These are phyloP conservation scores for Pelargonium myrrhifolium DNA, from an alignment of 441 rosid species.

Conservation along the genomic window DNA sequence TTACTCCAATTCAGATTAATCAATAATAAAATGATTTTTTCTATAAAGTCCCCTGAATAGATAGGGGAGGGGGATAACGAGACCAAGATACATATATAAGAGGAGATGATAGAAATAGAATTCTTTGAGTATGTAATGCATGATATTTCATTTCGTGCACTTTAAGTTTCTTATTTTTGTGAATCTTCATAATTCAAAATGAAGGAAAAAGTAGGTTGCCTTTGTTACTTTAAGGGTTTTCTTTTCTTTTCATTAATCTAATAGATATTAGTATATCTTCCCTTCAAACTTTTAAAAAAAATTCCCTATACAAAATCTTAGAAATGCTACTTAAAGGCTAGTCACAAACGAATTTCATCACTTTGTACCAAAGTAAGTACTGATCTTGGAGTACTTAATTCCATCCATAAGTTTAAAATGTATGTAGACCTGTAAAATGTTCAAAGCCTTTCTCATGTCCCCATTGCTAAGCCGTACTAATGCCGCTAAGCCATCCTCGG, in stretches of 20 bases:
- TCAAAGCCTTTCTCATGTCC: constrained; percentile 98
- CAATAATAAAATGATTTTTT: too few relatives aligned
- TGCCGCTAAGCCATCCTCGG: constrained; percentile 72
- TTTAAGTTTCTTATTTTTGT: neutral
- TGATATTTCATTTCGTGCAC: neutral
- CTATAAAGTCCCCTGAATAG: too few relatives aligned
- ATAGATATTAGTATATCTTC: too few relatives aligned
- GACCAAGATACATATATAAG: too few relatives aligned
- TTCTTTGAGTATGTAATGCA: too few relatives aligned
- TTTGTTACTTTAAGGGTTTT: neutral
- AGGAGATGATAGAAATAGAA: too few relatives aligned
- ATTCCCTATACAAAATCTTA: neutral
- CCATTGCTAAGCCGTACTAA: constrained; percentile 87
- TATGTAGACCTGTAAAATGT: constrained; percentile 73
- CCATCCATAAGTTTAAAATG: neutral
- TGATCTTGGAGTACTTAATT: neutral
- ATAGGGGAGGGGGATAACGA: too few relatives aligned
- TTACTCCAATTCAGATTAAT: too few relatives aligned
- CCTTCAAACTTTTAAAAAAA: too few relatives aligned
- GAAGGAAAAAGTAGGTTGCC: too few relatives aligned
- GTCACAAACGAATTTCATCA: neutral
- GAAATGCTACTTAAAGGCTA: neutral
- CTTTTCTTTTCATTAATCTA: neutral
- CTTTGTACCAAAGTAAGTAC: neutral
- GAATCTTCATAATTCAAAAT: neutral